These are phyloP conservation scores for Saccharomycopsis sp. DNA, from an alignment of 805 yeast genomes.

Conservation along the genomic window DNA sequence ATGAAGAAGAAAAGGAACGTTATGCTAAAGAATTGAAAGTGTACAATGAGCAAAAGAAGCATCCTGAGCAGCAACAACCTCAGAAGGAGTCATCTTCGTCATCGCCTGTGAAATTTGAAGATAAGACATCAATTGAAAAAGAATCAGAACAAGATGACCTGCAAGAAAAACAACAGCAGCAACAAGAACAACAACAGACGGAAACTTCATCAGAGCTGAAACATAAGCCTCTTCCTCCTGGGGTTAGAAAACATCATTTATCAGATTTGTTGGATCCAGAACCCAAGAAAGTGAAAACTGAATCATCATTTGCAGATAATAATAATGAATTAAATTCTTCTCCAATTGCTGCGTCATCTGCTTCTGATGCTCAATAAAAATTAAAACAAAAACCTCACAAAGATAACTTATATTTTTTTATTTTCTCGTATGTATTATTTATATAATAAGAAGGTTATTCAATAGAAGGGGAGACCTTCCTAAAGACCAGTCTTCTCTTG, in stretches of 20 bases:
- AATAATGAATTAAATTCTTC: too few species aligned
- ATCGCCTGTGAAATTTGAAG: background rate
- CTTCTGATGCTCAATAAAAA: background rate
- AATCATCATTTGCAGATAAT: too few species aligned
- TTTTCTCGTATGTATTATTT: background rate
- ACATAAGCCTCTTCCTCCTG: background rate
- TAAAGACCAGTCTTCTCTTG: too few species aligned
- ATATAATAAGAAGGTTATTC: too few species aligned
- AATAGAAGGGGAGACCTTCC: too few species aligned
- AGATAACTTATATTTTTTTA: background rate
- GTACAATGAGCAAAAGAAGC: slow-evolving; percentile 30
- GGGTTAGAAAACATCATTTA: background rate
- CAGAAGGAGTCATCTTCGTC: background rate
- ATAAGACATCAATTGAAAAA: background rate
- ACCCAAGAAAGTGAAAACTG: background rate
- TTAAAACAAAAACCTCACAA: background rate
- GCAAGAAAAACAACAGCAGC: background rate
- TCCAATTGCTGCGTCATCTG: background rate
- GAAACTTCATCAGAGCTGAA: background rate
- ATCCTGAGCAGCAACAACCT: slow-evolving; percentile 1
- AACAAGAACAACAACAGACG: background rate
- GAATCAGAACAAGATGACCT: background rate
- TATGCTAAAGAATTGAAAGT: slow-evolving; percentile 66
- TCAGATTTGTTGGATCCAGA: background rate
- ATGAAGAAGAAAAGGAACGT: slow-evolving; percentile 71